A percentile compares a stretch with the other conserved stretches of the same genome.
These are phyloP conservation scores for Francoa sonchifolia DNA, from an alignment of 441 rosid species.

Conservation along the genomic window DNA sequence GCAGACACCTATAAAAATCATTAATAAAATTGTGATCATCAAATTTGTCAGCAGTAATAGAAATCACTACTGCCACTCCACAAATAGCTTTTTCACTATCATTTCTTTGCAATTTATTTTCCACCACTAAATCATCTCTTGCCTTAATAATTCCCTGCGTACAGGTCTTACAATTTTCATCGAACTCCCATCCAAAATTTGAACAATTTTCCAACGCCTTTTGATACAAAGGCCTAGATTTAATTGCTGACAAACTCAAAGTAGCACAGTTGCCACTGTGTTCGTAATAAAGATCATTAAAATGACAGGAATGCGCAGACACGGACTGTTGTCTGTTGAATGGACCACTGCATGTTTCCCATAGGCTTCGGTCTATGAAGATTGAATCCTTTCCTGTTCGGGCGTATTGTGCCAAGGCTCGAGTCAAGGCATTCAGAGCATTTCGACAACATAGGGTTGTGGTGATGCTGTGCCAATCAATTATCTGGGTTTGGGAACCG, in stretches of 20 bases:
- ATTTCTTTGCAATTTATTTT: background rate
- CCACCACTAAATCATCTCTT: conserved; percentile 4
- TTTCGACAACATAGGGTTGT: conserved; percentile 38
- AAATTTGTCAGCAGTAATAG: conserved; percentile 22
- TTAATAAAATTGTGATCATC: conserved; percentile 12
- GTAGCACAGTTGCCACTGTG: conserved; percentile 22
- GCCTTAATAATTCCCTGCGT: conserved; percentile 10
- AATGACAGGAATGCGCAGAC: conserved; percentile 21
- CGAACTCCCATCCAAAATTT: conserved; percentile 19
- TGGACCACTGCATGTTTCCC: conserved; percentile 20
- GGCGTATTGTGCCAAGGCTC: conserved; percentile 24
- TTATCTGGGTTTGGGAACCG: conserved; percentile 14
- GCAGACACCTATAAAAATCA: conserved; percentile 36
- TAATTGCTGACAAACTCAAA: conserved; percentile 14
- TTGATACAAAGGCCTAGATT: conserved; percentile 1
- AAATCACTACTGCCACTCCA: conserved; percentile 23
- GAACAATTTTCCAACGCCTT: conserved; percentile 20
- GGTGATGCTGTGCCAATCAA: conserved; percentile 18
- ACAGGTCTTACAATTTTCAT: conserved; percentile 21
- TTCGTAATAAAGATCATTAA: conserved; percentile 19
- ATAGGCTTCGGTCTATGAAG: conserved; percentile 24
- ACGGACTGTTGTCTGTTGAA: conserved; percentile 17
- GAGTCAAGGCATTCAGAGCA: conserved; percentile 29
- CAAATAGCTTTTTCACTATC: conserved; percentile 18
- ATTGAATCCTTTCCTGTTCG: conserved; percentile 1